phyloP scores from a whole-genome alignment of 495 filamentous ascomycete species.

The Podospora appendiculata region DNA sequence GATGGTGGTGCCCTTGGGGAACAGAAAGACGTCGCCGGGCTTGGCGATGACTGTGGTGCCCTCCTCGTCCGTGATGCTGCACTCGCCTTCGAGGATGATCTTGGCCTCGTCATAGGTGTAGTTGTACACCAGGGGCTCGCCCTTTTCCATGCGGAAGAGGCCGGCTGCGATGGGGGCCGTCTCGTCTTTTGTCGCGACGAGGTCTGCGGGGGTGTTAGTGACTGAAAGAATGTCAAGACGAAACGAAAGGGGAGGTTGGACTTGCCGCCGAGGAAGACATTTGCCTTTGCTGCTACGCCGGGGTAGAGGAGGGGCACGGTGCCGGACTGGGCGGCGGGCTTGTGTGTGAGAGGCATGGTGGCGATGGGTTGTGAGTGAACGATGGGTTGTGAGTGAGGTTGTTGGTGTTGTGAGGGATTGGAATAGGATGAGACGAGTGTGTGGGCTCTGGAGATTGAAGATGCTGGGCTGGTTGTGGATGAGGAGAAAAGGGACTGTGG shows the following conservation, averaged over 20 bases:
- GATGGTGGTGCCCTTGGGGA: slow-evolving; percentile 69
- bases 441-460: neutral
- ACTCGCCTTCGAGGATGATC: slow-evolving; percentile 71
- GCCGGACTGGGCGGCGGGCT: neutral
- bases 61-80: slow-evolving; percentile 61
- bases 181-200: neutral
- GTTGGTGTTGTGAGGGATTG: neutral
- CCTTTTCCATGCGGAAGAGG: slow-evolving; percentile 4
- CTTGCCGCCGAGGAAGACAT: slow-evolving; percentile 1
- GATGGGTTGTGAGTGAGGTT: neutral
- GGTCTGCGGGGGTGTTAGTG: neutral
- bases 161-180: neutral
- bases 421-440: neutral
- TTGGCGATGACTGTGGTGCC: slow-evolving; percentile 60
- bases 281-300: neutral
- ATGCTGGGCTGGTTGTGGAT: neutral
- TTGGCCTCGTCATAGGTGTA: slow-evolving; percentile 29
- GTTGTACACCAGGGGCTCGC: neutral
- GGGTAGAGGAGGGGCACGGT: neutral
- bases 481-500: neutral
- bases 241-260: neutral
- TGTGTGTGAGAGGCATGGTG: slow-evolving; percentile 3
- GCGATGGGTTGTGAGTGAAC: too few relatives aligned
- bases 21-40: slow-evolving; percentile 68
- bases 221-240: neutral